A percentile compares a stretch with the other conserved stretches of the same genome.
These are phyloP conservation scores for Pleurotus eryngii DNA, from an alignment of 768 basidiomycete genomes.

Conservation along the genomic window DNA sequence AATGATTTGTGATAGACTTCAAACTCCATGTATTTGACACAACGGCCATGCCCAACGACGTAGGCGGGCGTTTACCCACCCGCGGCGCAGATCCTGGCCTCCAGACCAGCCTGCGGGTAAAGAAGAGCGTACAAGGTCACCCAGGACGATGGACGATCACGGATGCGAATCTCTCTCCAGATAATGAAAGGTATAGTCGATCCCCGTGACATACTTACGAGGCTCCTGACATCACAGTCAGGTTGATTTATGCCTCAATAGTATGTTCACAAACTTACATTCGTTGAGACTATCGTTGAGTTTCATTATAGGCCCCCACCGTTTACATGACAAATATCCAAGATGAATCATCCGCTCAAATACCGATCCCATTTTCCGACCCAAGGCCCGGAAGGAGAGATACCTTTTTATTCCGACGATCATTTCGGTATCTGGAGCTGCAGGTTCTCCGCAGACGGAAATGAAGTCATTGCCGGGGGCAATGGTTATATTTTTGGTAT, in stretches of 20 bases:
- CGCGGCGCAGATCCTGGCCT: slow-evolving; percentile 23
- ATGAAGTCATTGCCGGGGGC: slow-evolving; percentile 92
- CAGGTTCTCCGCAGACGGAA: slow-evolving; percentile 93
- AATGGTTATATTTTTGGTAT: slow-evolving; percentile 75
- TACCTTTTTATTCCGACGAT: slow-evolving; percentile 35
- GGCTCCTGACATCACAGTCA: slow-evolving; percentile 21
- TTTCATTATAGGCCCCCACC: slow-evolving; percentile 52
- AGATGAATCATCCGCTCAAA: slow-evolving; percentile 58
- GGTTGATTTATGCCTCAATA: slow-evolving; percentile 92
- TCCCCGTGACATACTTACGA: no score
- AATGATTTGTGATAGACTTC: slow-evolving; percentile 57
- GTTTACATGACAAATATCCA: slow-evolving; percentile 73
- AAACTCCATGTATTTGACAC: slow-evolving; percentile 86
- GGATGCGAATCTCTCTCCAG: slow-evolving; percentile 86
- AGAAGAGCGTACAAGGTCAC: slow-evolving; percentile 69
- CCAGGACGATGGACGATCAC: slow-evolving; percentile 92
- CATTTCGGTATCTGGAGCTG: slow-evolving; percentile 87
- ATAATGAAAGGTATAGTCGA: slow-evolving; percentile 68
- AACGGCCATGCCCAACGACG: slow-evolving; percentile 39
- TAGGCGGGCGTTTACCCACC: slow-evolving; percentile 9
- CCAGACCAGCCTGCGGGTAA: slow-evolving; percentile 42
- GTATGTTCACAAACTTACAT: slow-evolving; percentile 34
- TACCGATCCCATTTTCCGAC: slow-evolving; percentile 59
- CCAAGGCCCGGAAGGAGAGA: slow-evolving; percentile 26
- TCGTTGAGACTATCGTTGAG: slow-evolving; percentile 2